Base-by-base conservation (phyloP, 305 asterid species). In the Euphrasia arctica region DNA sequence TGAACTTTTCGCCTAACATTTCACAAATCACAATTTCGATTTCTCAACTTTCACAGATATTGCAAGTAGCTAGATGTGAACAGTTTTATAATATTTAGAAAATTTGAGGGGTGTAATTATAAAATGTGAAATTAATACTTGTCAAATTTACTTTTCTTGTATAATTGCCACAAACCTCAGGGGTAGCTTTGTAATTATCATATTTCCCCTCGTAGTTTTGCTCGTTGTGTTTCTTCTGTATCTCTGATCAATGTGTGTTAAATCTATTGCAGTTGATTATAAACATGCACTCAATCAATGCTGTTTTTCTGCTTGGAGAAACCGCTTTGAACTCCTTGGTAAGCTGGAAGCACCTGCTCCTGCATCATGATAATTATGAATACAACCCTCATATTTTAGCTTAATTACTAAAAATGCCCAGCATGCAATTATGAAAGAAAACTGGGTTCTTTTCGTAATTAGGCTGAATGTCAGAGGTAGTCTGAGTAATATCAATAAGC, bases 211-310 rank as follows among this genome's bases (percentile, higher is more conserved):
- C 8, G 22, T 45, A 36, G 9, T 9, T 45, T 3, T 11, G 1
- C 42, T 6, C 11, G 9, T 6, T 8, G 43, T n/a, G 14, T 39
- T 43, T 58, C 22, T 18, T 25, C 63, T 54, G 13, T 29, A n/a
- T 25, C 9, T 75, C 62, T 79, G 70, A 76, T 29, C 65, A 51
- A n/a, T 55, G 6, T 63, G 36, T 39, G 43, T 18, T 27, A 72
- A 51, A 48, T 41, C 4, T 64, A 0, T 61, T 79, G 85, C 95
- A 93, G 99, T 77, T 91, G 87, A 83, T 86, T 67, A 81, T 93
- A 73, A 86, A 80, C 77, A 93, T 93, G 99, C 99, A 93, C 69
- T 82, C 95, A 13, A 76, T 88, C 73, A 93, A 93, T 74, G 95
- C 86, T 8, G 78, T 93, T 41, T 86, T 93, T 70, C 82, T 93